Base-by-base conservation (phyloP, 345 rosid genomes). In the Citrus unshiu region DNA sequence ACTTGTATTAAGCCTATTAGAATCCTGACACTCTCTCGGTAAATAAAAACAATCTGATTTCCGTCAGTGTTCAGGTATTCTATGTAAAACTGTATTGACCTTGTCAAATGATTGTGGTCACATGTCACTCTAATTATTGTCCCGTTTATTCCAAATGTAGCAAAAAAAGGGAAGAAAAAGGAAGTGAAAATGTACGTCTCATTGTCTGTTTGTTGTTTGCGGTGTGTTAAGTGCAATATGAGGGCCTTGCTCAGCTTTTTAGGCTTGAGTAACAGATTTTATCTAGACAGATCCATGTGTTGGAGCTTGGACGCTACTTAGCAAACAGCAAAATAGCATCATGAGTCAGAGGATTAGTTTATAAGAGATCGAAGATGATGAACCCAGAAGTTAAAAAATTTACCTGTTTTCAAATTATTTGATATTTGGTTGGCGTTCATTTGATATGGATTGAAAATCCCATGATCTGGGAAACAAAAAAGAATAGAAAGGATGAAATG, bases 1-100 rank as follows among this genome's bases (percentile, higher is more conserved):
- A 58, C 69, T 59, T 65, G 49, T 35, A 27, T 70, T 63, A 24
- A 70, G 5, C 63, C 34, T 49, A 56, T 61, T 40, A 14, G 30
- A 71, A 57, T 77, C 70, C 76, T 34, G 49, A 63, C 64, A 7
- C 21, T 72, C 58, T 40, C 66, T 35, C 8, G 49, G 78, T 81
- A 74, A 64, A 25, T 43, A 16, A 72, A 64, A 67, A 22, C 43
- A 54, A 34, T 78, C 35, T 59, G 54, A 24, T 60, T 35, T 73
- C 49, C 51, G 2, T 5, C 34, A 2, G 24, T 65, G 63, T 51
- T 65, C 49, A 8, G 34, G 32, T 40, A n/a, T 6, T 65, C 49
- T 64, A 19, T 43, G 29, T 61, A 43, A 61, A 74, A 74, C 77
- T 62, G 4, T 35, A 35, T 67, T 37, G 32, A 35, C 34, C 59